These are phyloP conservation scores for Yamadazyma atlantica DNA, from an alignment of 1,139 yeast genomes.

Conservation along the genomic window DNA sequence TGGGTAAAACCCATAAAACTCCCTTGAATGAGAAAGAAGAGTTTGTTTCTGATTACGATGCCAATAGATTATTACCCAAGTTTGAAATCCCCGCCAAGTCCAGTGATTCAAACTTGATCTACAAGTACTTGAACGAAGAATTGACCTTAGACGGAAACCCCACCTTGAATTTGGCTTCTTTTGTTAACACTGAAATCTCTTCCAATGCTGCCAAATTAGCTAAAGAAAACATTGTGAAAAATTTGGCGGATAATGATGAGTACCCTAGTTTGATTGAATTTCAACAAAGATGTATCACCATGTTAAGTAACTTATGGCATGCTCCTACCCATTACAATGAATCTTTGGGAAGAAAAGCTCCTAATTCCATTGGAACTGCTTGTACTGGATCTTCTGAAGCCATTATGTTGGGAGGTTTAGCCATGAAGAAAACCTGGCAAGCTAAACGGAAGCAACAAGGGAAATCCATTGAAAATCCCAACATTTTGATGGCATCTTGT, in stretches of 20 bases:
- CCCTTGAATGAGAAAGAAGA: slow-evolving; percentile 27
- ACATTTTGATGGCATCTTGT: slow-evolving; percentile 91
- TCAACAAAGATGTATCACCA: slow-evolving; percentile 80
- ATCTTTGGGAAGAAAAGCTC: slow-evolving; percentile 26
- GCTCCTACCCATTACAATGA: slow-evolving; percentile 48
- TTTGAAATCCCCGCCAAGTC: slow-evolving; percentile 61
- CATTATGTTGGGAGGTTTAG: slow-evolving; percentile 88
- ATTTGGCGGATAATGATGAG: slow-evolving; percentile 90
- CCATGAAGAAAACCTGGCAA: slow-evolving; percentile 90
- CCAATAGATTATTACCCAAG: slow-evolving; percentile 41
- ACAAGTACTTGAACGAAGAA: slow-evolving; percentile 68
- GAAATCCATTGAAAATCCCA: slow-evolving; percentile 64
- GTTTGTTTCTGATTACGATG: slow-evolving; percentile 34
- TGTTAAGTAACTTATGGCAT: slow-evolving; percentile 79
- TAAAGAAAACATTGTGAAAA: slow-evolving; percentile 74
- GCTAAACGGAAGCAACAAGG: slow-evolving; percentile 59
- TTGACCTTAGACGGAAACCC: slow-evolving; percentile 83
- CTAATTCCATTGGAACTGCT: slow-evolving; percentile 76
- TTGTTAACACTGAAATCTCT: slow-evolving; percentile 74
- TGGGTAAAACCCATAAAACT: slow-evolving; percentile 25
- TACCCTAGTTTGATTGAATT: slow-evolving; percentile 82
- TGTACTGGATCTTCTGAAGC: slow-evolving; percentile 96
- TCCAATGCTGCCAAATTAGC: slow-evolving; percentile 48
- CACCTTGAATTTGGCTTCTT: slow-evolving; percentile 80
- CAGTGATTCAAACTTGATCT: slow-evolving; percentile 51